Base-by-base conservation (phyloP, 1,284 basidiomycete species). In the Ceratobasidium sp. region DNA sequence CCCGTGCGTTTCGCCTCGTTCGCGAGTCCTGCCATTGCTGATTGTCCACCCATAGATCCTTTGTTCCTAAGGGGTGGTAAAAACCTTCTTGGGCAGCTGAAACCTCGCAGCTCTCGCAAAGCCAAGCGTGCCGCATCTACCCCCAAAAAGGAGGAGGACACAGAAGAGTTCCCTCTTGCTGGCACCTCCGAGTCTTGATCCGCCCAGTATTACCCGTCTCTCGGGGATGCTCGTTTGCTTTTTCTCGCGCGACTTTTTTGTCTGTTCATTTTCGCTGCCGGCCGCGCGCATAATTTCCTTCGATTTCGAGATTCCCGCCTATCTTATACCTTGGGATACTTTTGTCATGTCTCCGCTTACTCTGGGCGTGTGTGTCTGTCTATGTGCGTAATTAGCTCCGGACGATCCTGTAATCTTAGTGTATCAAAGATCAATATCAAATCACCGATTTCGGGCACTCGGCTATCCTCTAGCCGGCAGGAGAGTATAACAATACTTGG, bases 1-100 rank as follows among this genome's bases (percentile, higher is more conserved):
- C 73, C 25, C 74, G 75, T 61, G 73, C 62, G 40, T 72, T 73
- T 66, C 73, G 73, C 73, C 56, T 69, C 6, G 11, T 67, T 46
- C 23, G 53, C 28, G 25, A 54, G 16, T 38, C 64, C 25, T 40
- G 36, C 14, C 25, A 36, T 67, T 28, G 64, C 64, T 67, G 23
- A 67, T 18, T 8, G 14, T 42, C 8, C 25, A 1, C 3, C 6
- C 38, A 4, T 38, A 67, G 64, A 67, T 67, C 64, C 64, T 56
- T 67, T 67, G 64, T 67, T 67, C 51, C 25, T 67, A 23, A 73
- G 75, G 21, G 74, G 66, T n/a, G 74, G 73, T 16, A 74, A 73
- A 33, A 74, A 76, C 42, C 67, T 76, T 25, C 64, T 76, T 44
- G 71, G 67, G 48, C 53, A 73, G 30, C 71, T 76, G 44, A 75